Evolutionary conservation across 352 stramenopile genomes (phyloP), one percentile per base, ranked within the genome.

Genomic region (Phytophthora agathidicida): DNA sequence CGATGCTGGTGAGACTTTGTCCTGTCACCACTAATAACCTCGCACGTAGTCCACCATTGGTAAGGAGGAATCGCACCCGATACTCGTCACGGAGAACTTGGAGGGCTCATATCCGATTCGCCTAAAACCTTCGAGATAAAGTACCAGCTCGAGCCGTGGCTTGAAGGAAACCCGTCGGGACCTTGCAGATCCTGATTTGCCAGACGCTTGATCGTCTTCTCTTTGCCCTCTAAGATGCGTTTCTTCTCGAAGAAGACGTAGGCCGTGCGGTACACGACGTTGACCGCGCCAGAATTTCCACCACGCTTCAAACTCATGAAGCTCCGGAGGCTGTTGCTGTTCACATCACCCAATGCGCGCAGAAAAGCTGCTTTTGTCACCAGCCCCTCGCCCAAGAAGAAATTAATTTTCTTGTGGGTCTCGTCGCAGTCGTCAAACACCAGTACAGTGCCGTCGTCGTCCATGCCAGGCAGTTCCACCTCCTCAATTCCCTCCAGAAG

Each of bases 181-280:
- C 47, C 39, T 22, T 54, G 47, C 7, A 44, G 27, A n/a, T 30
- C 20, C 37, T 86, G 66, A 11, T 53, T 73, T 19, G 71, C 65
- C 16, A 68, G 28, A 19, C 76, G 73, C 28, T 77, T 86, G 19
- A 59, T 64, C 17, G 65, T 68, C 53, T 86, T 86, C 39, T 58
- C 37, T 9, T 63, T 45, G 23, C 46, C 52, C 8, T 84, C 58
- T 3, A 66, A 30, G 38, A 86, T 65, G 31, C 73, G 73, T 2
- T 73, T 63, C 59, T 75, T 77, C 37, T 87, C 77, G 17, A 87
- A 87, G 50, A 87, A 83, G 16, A 38, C 64, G 61, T 87, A 87
- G 10, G 60, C 71, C 7, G 26, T 53, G 8, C 59, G 61, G 35
- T 84, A 87, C 16, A 83, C 73, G 14, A 73, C 67, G 30, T 78